Evolutionary conservation across 2,329 filamentous ascomycete species (phyloP).

Genomic region (Fusarium haematococcum): DNA sequence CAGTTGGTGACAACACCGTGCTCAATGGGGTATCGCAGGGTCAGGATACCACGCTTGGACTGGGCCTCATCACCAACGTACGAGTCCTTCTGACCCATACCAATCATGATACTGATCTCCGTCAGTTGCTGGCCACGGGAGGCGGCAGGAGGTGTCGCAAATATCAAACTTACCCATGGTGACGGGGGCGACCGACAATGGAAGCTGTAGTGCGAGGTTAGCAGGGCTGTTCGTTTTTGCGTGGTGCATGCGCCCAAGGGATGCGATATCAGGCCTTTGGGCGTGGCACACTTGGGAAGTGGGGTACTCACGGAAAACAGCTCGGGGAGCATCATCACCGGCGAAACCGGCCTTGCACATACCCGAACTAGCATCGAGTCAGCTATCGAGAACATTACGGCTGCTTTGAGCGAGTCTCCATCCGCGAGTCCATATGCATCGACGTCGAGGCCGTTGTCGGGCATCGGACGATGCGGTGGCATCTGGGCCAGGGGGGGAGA

Average conservation of each 20-base stretch:
- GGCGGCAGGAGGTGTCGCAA: slow-evolving; percentile 18
- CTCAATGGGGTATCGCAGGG: slow-evolving; percentile 99
- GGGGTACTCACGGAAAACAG: slow-evolving; percentile 95
- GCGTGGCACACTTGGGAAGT: slow-evolving; percentile 40
- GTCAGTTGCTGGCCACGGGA: slow-evolving; percentile 27
- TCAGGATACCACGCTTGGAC: slow-evolving; percentile 99
- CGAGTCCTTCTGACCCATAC: slow-evolving; percentile 99
- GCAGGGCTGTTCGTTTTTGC: slow-evolving; percentile 35
- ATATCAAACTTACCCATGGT: slow-evolving; percentile 88
- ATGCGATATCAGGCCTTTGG: slow-evolving; percentile 33
- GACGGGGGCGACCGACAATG: slow-evolving; percentile 99
- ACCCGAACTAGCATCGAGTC: slow-evolving; percentile 82
- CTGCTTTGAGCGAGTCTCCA: slow-evolving; percentile 6
- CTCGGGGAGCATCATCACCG: slow-evolving; percentile 99
- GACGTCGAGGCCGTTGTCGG: slow-evolving; percentile 27
- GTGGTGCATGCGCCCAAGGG: slow-evolving; percentile 18
- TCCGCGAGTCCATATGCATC: slow-evolving; percentile 18
- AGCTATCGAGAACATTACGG: slow-evolving; percentile 44
- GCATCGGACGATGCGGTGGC: slow-evolving; percentile 41
- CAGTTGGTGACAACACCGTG: slow-evolving; percentile 99
- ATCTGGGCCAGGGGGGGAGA: slow-evolving; percentile 32
- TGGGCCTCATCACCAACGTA: slow-evolving; percentile 99
- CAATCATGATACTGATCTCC: slow-evolving; percentile 94
- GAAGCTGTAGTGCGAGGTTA: slow-evolving; percentile 75
- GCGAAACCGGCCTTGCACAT: slow-evolving; percentile 99